phyloP scores from a whole-genome alignment of 169 alveolate genomes.

The Plasmodium gaboni region DNA sequence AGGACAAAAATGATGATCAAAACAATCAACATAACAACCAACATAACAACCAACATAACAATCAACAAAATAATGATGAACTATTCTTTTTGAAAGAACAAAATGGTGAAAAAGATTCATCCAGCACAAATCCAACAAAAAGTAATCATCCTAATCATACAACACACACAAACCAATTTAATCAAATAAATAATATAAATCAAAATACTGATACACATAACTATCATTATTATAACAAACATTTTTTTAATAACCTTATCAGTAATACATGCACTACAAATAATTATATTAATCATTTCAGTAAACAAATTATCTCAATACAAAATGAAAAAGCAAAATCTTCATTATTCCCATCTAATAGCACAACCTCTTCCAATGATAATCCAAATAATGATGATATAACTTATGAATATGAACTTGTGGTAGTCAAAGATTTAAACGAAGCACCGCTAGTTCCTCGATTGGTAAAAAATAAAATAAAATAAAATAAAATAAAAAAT shows the following conservation, averaged over 20 bases:
- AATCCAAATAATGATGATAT: not conserved
- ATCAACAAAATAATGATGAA: too few species aligned
- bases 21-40: not conserved
- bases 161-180: not conserved
- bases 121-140: not conserved
- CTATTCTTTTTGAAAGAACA: not conserved
- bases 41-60: not conserved
- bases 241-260: too few species aligned
- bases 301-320: constrained; percentile 19
- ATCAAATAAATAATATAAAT: not conserved
- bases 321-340: constrained; percentile 23
- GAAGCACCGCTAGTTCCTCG: constrained; percentile 49
- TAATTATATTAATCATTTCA: constrained; percentile 18
- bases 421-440: constrained; percentile 21
- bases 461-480: constrained; percentile 9
- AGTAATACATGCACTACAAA: constrained; percentile 5
- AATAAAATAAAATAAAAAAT: not conserved
- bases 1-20: not conserved
- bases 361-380: not conserved
- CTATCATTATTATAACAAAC: too few species aligned
- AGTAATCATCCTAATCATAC: not conserved
- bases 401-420: constrained; percentile 13
- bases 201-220: not conserved
- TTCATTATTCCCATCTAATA: not conserved
- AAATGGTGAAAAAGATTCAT: not conserved